Conservation (phyloP, 345 rosid species). For the Isatis tinctoria region DNA sequence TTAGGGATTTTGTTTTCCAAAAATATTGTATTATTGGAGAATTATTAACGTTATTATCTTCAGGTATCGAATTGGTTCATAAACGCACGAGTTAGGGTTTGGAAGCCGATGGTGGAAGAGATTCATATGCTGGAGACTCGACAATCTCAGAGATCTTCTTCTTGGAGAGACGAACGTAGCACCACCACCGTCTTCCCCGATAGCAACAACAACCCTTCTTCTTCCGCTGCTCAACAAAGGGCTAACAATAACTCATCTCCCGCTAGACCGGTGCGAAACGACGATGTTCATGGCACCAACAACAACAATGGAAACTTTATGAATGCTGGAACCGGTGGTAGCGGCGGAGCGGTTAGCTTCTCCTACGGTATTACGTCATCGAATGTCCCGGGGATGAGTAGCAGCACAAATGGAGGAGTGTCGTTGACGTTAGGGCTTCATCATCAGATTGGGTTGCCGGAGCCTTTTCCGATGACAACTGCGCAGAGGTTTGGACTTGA, state of each 20-base stretch:
- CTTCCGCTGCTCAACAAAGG: slow-evolving; percentile 21
- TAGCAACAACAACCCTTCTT: slow-evolving; percentile 21
- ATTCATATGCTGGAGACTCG: slow-evolving; percentile 73
- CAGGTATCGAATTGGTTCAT: slow-evolving; percentile 95
- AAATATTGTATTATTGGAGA: background rate
- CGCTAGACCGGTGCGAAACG: slow-evolving; percentile 46
- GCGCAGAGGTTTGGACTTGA: slow-evolving; percentile 70
- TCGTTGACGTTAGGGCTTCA: slow-evolving; percentile 84
- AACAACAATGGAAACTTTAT: slow-evolving; percentile 32
- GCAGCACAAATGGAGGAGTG: slow-evolving; percentile 43
- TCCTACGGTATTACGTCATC: slow-evolving; percentile 29
- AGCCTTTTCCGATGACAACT: slow-evolving; percentile 60
- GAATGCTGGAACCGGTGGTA: slow-evolving; percentile 38
- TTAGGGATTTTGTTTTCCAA: background rate
- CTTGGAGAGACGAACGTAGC: slow-evolving; percentile 44
- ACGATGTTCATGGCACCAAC: slow-evolving; percentile 24
- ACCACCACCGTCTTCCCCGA: slow-evolving; percentile 39
- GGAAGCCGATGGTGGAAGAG: slow-evolving; percentile 99
- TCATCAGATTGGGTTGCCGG: slow-evolving; percentile 68
- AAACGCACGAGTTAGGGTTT: slow-evolving; percentile 89
- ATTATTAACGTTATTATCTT: background rate
- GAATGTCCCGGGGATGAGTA: slow-evolving; percentile 33
- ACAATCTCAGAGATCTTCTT: slow-evolving; percentile 50
- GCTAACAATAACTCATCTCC: slow-evolving; percentile 30
- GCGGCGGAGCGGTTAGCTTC: slow-evolving; percentile 37